Conservation (phyloP, 164 flowering plant genomes). For the Macadamia tetraphylla region DNA sequence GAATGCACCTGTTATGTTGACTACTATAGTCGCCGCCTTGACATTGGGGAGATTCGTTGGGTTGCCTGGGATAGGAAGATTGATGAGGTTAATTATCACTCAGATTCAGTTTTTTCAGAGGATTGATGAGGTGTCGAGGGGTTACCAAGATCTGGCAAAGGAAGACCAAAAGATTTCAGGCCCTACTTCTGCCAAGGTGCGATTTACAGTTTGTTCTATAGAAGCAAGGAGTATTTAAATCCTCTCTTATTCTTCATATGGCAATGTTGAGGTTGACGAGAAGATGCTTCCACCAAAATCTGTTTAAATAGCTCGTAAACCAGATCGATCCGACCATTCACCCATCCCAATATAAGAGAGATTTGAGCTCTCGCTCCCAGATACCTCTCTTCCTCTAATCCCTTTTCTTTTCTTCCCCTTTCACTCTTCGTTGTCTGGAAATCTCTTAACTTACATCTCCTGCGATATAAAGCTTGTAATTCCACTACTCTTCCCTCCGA, state of each 20-base stretch:
- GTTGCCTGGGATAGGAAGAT: slow-evolving; percentile 48
- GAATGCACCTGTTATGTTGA: slow-evolving; percentile 23
- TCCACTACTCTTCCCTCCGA: slow-evolving; percentile 14
- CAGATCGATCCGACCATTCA: too few species aligned
- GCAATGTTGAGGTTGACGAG: too few species aligned
- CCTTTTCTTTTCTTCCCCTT: background rate
- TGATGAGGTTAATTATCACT: slow-evolving; percentile 72
- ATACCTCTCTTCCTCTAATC: too few species aligned
- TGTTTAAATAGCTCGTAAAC: too few species aligned
- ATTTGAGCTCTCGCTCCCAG: too few species aligned
- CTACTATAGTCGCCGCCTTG: slow-evolving; percentile 27
- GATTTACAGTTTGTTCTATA: slow-evolving; percentile 64
- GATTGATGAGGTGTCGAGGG: slow-evolving; percentile 65
- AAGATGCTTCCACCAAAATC: too few species aligned
- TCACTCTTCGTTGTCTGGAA: background rate
- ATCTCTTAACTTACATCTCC: too few species aligned
- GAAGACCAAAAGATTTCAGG: slow-evolving; percentile 75
- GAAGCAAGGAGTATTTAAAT: slow-evolving; percentile 36
- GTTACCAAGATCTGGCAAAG: slow-evolving; percentile 22
- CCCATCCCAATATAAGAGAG: too few species aligned
- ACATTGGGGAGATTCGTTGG: slow-evolving; percentile 21
- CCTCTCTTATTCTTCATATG: too few species aligned
- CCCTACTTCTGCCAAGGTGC: slow-evolving; percentile 73
- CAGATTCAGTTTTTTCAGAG: slow-evolving; percentile 76
- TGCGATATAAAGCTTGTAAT: too few species aligned